A percentile compares a stretch with the other conserved stretches of the same genome.
Evolutionary conservation across 2,329 filamentous ascomycete species (phyloP).

Genomic region (Fusarium agapanthi): DNA sequence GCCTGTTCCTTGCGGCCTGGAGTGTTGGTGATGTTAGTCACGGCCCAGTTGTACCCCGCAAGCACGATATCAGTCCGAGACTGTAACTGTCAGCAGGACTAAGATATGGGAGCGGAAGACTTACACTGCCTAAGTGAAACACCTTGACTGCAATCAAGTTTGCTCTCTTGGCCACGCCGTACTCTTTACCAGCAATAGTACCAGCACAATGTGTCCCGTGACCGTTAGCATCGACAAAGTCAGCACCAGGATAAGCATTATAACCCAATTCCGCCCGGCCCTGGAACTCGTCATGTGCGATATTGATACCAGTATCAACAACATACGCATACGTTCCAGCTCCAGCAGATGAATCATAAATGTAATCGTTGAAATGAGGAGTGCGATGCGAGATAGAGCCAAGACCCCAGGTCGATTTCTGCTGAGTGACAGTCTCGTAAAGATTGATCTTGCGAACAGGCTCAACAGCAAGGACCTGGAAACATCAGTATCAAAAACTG

Average conservation of each 20-base stretch:
- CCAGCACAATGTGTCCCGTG: constrained; percentile 60
- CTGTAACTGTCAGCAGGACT: constrained; percentile 11
- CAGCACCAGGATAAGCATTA: constrained; percentile 47
- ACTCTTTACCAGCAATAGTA: constrained; percentile 54
- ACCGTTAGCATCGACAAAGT: constrained; percentile 50
- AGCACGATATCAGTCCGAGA: constrained; percentile 40
- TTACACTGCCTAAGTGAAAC: constrained; percentile 43
- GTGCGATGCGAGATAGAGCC: constrained; percentile 54
- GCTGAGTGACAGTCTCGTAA: constrained; percentile 47
- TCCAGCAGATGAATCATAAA: constrained; percentile 54
- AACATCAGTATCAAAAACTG: neutral
- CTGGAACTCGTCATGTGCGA: constrained; percentile 55
- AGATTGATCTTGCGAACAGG: constrained; percentile 43
- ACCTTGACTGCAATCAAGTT: constrained; percentile 58
- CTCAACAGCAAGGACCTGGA: constrained; percentile 47
- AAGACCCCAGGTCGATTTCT: constrained; percentile 54
- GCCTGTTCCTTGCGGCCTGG: constrained; percentile 52
- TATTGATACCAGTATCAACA: constrained; percentile 63
- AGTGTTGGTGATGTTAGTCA: constrained; percentile 51
- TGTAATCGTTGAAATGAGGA: constrained; percentile 48
- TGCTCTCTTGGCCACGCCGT: constrained; percentile 57
- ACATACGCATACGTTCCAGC: constrained; percentile 59
- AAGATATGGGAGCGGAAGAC: neutral
- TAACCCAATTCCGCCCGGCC: constrained; percentile 52
- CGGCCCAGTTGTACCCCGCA: constrained; percentile 51